Conservation (phyloP, 2,329 filamentous ascomycete species). For the Aspergillus eucalypticola region DNA sequence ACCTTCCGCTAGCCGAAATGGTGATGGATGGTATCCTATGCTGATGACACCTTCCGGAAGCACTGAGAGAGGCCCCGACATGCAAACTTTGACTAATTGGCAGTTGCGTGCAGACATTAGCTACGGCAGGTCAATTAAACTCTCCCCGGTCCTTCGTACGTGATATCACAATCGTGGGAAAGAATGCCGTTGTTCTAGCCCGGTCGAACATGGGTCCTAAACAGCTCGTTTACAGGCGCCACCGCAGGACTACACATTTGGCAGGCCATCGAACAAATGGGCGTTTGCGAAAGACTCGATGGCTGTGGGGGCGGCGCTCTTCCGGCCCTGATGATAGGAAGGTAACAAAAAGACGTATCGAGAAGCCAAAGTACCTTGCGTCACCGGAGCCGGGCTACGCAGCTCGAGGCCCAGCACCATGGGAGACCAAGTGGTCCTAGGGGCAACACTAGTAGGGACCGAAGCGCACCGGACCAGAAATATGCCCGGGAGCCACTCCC, state of each 20-base stretch:
- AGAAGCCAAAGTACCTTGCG: slow-evolving; percentile 22
- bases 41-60: background rate
- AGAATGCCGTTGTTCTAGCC: slow-evolving; percentile 14
- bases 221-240: slow-evolving; percentile 11
- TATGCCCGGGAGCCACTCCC: slow-evolving; percentile 21
- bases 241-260: slow-evolving; percentile 3
- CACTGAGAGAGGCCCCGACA: background rate
- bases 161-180: slow-evolving; percentile 9
- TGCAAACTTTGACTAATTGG: background rate
- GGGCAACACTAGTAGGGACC: slow-evolving; percentile 12
- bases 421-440: slow-evolving; percentile 12
- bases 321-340: slow-evolving; percentile 7
- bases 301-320: slow-evolving; percentile 4
- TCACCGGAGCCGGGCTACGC: slow-evolving; percentile 1
- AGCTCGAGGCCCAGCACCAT: slow-evolving; percentile 9
- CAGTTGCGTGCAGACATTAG: background rate
- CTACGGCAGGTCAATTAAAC: background rate
- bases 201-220: slow-evolving; percentile 1
- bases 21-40: background rate
- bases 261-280: slow-evolving; percentile 3
- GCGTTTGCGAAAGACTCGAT: background rate
- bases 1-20: background rate
- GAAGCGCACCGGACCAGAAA: slow-evolving; percentile 14
- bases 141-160: background rate
- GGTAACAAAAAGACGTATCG: slow-evolving; percentile 20